Conservation (phyloP, 1,284 basidiomycete genomes). For the Sanghuangporus baumii region DNA sequence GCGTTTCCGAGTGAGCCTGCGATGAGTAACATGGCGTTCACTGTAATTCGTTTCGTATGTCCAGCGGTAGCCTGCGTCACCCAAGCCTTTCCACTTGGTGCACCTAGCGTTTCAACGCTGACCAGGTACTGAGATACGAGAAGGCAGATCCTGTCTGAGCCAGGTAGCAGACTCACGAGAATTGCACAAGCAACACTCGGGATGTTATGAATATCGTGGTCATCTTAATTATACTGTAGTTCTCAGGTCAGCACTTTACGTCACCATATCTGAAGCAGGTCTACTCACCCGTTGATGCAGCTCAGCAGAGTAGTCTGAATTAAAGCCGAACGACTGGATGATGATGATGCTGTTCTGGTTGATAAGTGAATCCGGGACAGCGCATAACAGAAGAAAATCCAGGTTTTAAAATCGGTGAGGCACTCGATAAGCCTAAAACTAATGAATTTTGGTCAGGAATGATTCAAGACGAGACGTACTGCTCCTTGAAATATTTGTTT, state of each 20-base stretch:
- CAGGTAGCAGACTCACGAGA: conserved; percentile 59
- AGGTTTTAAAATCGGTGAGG: conserved; percentile 61
- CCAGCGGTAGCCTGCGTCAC: conserved; percentile 63
- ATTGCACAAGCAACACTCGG: conserved; percentile 56
- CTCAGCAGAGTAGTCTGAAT: conserved; percentile 66
- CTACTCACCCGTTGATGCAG: conserved; percentile 58
- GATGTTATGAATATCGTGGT: conserved; percentile 54
- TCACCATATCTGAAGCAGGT: conserved; percentile 27
- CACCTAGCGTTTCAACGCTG: conserved; percentile 64
- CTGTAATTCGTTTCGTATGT: conserved; percentile 68
- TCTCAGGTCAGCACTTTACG: not conserved
- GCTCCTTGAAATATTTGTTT: conserved; percentile 73
- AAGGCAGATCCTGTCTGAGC: conserved; percentile 54
- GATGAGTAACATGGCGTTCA: conserved; percentile 65
- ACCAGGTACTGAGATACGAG: conserved; percentile 58
- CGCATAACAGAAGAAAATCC: conserved; percentile 63
- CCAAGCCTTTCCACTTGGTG: conserved; percentile 67
- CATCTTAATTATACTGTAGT: conserved; percentile 25
- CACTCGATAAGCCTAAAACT: conserved; percentile 57
- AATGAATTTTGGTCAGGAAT: not conserved
- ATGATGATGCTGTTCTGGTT: conserved; percentile 70
- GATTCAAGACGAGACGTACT: conserved; percentile 38
- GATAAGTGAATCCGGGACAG: conserved; percentile 61
- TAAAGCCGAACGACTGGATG: conserved; percentile 64
- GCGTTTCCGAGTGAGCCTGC: conserved; percentile 68